phyloP scores from a whole-genome alignment of 352 stramenopile species.

The Globisporangium nodosum region DNA sequence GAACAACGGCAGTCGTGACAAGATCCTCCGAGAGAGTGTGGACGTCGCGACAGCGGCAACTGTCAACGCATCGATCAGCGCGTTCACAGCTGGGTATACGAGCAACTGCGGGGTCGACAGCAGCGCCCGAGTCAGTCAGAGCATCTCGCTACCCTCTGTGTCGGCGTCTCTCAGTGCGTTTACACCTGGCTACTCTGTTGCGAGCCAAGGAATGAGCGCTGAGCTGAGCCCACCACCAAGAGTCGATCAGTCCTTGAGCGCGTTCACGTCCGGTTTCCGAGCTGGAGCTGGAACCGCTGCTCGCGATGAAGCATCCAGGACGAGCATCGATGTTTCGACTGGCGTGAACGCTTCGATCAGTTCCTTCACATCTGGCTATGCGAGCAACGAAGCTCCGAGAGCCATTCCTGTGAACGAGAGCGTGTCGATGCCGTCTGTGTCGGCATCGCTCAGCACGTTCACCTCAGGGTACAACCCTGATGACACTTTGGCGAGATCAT shows the following conservation, averaged over 20 bases:
- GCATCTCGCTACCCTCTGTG: conserved; percentile 8
- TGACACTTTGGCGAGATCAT: background rate
- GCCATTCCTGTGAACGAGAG: background rate
- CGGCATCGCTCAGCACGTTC: conserved; percentile 22
- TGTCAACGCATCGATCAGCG: conserved; percentile 23
- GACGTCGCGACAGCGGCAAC: conserved; percentile 16
- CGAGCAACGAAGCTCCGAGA: background rate
- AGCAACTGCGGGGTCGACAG: background rate
- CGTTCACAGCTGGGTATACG: conserved; percentile 22
- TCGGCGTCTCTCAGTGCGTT: conserved; percentile 24
- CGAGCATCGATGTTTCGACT: background rate
- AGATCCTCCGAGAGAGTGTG: conserved; percentile 4
- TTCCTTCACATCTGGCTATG: conserved; percentile 21
- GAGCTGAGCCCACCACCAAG: background rate
- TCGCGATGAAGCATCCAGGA: background rate
- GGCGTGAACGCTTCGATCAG: conserved; percentile 18
- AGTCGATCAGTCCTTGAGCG: conserved; percentile 21
- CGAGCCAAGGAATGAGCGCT: background rate
- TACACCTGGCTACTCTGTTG: conserved; percentile 3
- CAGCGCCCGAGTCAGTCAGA: conserved; percentile 1
- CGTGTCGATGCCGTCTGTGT: background rate
- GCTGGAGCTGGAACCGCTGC: background rate
- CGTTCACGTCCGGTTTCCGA: conserved; percentile 9
- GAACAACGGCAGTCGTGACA: background rate
- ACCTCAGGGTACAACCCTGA: conserved; percentile 7